Evolutionary conservation across 2,329 filamentous ascomycete species (phyloP).

Genomic region (Teratosphaeria epicoccoides): DNA sequence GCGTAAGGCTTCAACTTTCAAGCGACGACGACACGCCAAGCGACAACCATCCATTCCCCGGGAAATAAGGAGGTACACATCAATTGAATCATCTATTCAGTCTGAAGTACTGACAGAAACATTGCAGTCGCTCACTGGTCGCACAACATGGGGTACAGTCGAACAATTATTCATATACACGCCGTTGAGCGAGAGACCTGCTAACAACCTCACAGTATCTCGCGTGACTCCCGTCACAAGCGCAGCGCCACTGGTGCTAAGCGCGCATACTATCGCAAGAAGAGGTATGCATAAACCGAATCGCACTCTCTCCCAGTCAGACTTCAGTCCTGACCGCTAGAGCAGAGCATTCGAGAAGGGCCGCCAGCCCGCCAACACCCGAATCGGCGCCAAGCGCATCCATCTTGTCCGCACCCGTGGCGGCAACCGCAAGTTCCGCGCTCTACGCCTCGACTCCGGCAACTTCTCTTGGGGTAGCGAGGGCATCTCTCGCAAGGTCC

Average conservation of each 20-base stretch:
- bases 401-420: conserved; percentile 94
- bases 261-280: conserved; percentile 48
- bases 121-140: conserved; percentile 29
- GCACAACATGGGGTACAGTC: conserved; percentile 43
- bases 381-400: conserved; percentile 94
- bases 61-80: not conserved
- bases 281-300: conserved; percentile 49
- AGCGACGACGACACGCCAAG: not conserved
- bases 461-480: conserved; percentile 99
- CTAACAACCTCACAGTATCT: conserved; percentile 61
- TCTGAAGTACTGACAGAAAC: conserved; percentile 17
- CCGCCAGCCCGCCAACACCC: conserved; percentile 98
- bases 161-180: conserved; percentile 8
- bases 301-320: conserved; percentile 50
- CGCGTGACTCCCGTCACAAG: conserved; percentile 99
- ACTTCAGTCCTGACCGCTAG: conserved; percentile 39
- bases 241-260: conserved; percentile 98
- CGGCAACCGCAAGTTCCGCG: conserved; percentile 99
- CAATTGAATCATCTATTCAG: not conserved
- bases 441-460: conserved; percentile 92
- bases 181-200: conserved; percentile 9
- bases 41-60: not conserved
- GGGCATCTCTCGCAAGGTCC: conserved; percentile 96
- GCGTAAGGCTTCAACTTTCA: not conserved
- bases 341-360: conserved; percentile 99